Conservation (phyloP, 164 flowering plant genomes). For the Aristolochia fimbriata region DNA sequence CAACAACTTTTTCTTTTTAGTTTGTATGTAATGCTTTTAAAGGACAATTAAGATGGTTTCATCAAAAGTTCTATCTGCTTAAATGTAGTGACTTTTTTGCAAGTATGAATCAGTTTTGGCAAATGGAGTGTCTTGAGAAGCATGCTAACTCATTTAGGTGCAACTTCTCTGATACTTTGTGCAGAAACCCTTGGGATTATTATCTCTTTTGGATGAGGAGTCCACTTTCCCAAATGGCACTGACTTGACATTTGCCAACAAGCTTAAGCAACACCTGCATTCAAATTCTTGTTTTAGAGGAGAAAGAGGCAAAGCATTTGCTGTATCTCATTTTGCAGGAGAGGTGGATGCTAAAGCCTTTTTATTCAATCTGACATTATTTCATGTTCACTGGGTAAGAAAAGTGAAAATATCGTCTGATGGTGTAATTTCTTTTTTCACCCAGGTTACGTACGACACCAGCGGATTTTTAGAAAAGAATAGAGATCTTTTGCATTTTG, state of each 20-base stretch:
- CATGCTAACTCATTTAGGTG: not conserved
- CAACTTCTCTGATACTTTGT: slow-evolving; percentile 1
- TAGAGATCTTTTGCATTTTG: slow-evolving; percentile 80
- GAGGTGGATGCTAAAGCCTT: slow-evolving; percentile 43
- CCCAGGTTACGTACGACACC: slow-evolving; percentile 87
- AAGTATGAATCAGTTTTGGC: too few species aligned
- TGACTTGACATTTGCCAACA: slow-evolving; percentile 86
- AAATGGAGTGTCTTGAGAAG: too few species aligned
- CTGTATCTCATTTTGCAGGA: slow-evolving; percentile 85
- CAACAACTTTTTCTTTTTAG: not conserved
- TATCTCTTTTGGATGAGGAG: slow-evolving; percentile 91
- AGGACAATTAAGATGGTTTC: too few species aligned
- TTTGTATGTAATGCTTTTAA: not conserved
- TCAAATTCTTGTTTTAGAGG: slow-evolving; percentile 76
- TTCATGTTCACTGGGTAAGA: too few species aligned
- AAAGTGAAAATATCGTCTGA: not conserved
- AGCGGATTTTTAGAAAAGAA: slow-evolving; percentile 94
- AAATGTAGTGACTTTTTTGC: too few species aligned
- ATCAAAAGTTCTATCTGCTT: too few species aligned
- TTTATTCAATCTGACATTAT: not conserved
- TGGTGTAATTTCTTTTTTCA: slow-evolving; percentile 4
- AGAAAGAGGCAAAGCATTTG: slow-evolving; percentile 72
- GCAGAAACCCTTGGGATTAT: slow-evolving; percentile 92
- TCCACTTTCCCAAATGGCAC: slow-evolving; percentile 99
- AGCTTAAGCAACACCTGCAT: slow-evolving; percentile 85